These are phyloP conservation scores for Epichloe scottii DNA, from an alignment of 2,329 filamentous ascomycete genomes.

Conservation along the genomic window DNA sequence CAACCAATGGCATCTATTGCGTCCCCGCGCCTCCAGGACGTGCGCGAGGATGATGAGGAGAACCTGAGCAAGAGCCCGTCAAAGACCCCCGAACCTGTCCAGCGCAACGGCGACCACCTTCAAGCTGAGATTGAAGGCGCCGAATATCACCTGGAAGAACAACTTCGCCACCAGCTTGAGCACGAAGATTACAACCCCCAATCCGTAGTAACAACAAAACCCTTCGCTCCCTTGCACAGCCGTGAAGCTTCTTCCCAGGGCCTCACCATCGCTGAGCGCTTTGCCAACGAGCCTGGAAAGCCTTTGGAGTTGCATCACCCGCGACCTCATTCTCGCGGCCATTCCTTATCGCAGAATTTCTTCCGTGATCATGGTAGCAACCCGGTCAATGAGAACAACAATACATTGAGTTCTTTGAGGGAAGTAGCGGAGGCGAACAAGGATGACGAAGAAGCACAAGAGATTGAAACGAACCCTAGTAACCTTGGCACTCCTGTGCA, in stretches of 20 bases:
- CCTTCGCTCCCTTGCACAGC: conserved; percentile 21
- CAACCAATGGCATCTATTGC: conserved; percentile 40
- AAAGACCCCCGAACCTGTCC: conserved; percentile 38
- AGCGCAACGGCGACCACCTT: conserved; percentile 51
- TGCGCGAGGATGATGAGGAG: conserved; percentile 64
- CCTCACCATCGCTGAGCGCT: conserved; percentile 36
- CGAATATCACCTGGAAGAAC: conserved; percentile 73
- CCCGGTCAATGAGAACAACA: conserved; percentile 25
- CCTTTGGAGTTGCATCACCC: conserved; percentile 55
- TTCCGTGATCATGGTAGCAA: conserved; percentile 43
- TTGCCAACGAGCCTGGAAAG: conserved; percentile 39
- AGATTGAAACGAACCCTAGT: conserved; percentile 64
- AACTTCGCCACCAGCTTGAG: conserved; percentile 65
- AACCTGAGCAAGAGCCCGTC: conserved; percentile 35
- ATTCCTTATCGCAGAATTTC: conserved; percentile 57
- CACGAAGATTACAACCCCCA: conserved; percentile 66
- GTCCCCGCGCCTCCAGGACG: conserved; percentile 54
- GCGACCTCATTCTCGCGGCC: conserved; percentile 59
- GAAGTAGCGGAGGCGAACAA: conserved; percentile 27
- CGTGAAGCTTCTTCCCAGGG: conserved; percentile 37
- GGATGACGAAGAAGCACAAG: conserved; percentile 41
- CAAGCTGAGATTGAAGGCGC: conserved; percentile 78
- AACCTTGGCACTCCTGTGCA: conserved; percentile 53
- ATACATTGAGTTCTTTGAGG: conserved; percentile 28
- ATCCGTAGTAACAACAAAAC: conserved; percentile 12